Percentiles rank a stretch among this genome's conserved stretches.
Evolutionary conservation across 2,329 filamentous ascomycete species (phyloP).

Genomic region (Sporothrix mexicana): DNA sequence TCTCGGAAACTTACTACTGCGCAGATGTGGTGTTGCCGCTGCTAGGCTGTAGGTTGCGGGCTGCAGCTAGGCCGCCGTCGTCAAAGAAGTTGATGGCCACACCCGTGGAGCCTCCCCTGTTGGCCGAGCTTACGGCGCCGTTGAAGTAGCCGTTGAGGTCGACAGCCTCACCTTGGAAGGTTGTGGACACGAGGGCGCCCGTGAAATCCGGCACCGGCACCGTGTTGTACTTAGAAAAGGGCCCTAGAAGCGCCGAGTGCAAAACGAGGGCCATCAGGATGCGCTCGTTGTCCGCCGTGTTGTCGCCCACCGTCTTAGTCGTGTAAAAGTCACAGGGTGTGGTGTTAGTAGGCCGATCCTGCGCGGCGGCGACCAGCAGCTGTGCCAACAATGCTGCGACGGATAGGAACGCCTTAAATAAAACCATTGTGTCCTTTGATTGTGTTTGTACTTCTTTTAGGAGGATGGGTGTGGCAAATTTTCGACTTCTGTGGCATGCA

Average conservation of each 20-base stretch:
- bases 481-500: background rate
- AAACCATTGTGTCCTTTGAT: slow-evolving; percentile 18
- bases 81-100: slow-evolving; percentile 31
- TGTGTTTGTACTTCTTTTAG: background rate
- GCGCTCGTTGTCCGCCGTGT: slow-evolving; percentile 28
- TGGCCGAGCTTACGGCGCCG: slow-evolving; percentile 31
- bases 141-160: slow-evolving; percentile 34
- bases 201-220: slow-evolving; percentile 26
- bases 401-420: background rate
- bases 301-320: slow-evolving; percentile 29
- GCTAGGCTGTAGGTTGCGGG: slow-evolving; percentile 27
- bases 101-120: slow-evolving; percentile 22
- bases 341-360: slow-evolving; percentile 27
- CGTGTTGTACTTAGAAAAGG: slow-evolving; percentile 35
- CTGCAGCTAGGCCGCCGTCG: slow-evolving; percentile 31
- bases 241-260: slow-evolving; percentile 33
- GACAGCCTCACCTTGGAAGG: slow-evolving; percentile 30
- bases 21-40: slow-evolving; percentile 31
- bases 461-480: slow-evolving; percentile 8
- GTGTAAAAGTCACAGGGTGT: slow-evolving; percentile 34
- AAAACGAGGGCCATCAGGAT: slow-evolving; percentile 33
- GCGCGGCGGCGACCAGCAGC: slow-evolving; percentile 6
- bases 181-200: slow-evolving; percentile 30
- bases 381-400: background rate
- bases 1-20: slow-evolving; percentile 30